Evolutionary conservation across 2,329 filamentous ascomycete species (phyloP).

Genomic region (Xylariaceae sp.): DNA sequence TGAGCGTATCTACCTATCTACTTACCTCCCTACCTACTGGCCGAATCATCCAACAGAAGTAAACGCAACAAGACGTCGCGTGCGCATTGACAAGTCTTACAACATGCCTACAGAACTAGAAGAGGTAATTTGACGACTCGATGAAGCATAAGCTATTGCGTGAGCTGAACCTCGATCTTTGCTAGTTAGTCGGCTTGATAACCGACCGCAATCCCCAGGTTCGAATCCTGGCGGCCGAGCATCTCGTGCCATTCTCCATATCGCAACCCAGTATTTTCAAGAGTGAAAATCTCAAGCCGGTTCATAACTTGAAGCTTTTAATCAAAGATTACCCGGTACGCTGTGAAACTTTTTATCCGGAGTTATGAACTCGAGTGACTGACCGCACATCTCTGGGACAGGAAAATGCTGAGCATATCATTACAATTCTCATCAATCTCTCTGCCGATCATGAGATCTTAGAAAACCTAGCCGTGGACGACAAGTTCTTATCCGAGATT

Average conservation of each 20-base stretch:
- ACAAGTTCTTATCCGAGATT: slow-evolving; percentile 71
- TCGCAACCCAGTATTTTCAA: slow-evolving; percentile 79
- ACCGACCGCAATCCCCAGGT: slow-evolving; percentile 89
- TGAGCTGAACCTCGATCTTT: slow-evolving; percentile 10
- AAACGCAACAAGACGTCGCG: neutral
- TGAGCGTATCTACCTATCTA: too few relatives aligned
- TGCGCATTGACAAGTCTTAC: neutral
- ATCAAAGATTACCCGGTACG: slow-evolving; percentile 75
- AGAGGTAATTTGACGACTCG: slow-evolving; percentile 50
- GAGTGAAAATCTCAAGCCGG: slow-evolving; percentile 65
- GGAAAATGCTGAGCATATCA: slow-evolving; percentile 87
- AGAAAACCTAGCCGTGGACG: slow-evolving; percentile 66
- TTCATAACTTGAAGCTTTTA: slow-evolving; percentile 83
- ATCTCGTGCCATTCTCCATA: slow-evolving; percentile 76
- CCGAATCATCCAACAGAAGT: neutral
- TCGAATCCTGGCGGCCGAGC: slow-evolving; percentile 76
- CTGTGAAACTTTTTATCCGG: neutral
- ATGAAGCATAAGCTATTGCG: slow-evolving; percentile 1
- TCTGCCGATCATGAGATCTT: slow-evolving; percentile 72
- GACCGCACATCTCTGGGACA: slow-evolving; percentile 32
- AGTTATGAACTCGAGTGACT: neutral
- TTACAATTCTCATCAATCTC: slow-evolving; percentile 85
- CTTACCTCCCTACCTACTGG: neutral
- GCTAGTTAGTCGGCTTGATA: slow-evolving; percentile 84
- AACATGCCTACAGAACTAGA: slow-evolving; percentile 71